phyloP scores from a whole-genome alignment of 2,329 filamentous ascomycete species.

The Botrytis fabae region DNA sequence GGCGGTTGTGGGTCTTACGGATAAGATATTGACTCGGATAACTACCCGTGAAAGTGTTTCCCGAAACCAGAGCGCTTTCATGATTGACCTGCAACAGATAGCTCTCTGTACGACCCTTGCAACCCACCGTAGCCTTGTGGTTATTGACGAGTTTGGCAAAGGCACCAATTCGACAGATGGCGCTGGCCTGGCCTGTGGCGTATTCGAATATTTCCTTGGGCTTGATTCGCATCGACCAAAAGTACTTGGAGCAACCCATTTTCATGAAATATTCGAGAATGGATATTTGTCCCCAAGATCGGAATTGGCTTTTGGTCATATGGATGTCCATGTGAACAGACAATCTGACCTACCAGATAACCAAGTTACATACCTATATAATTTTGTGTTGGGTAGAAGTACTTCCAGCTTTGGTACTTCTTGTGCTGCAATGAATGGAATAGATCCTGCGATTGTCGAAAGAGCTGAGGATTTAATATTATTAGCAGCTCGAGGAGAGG shows the following conservation, averaged over 20 bases:
- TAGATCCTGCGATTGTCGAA: slow-evolving; percentile 69
- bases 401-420: slow-evolving; percentile 80
- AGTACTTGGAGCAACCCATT: slow-evolving; percentile 62
- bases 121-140: slow-evolving; percentile 73
- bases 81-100: slow-evolving; percentile 84
- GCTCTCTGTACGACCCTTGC: slow-evolving; percentile 73
- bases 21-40: slow-evolving; percentile 87
- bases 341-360: slow-evolving; percentile 54
- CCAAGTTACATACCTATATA: slow-evolving; percentile 75
- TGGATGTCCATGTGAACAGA: slow-evolving; percentile 66
- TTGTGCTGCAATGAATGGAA: slow-evolving; percentile 85
- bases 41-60: slow-evolving; percentile 68
- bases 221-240: slow-evolving; percentile 52
- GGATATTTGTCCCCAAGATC: slow-evolving; percentile 54
- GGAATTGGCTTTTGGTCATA: slow-evolving; percentile 63
- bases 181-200: slow-evolving; percentile 57
- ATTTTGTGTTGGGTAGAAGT: slow-evolving; percentile 65
- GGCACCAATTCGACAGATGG: slow-evolving; percentile 61
- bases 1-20: slow-evolving; percentile 81
- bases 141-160: slow-evolving; percentile 91
- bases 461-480: slow-evolving; percentile 73
- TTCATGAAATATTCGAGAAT: slow-evolving; percentile 71
- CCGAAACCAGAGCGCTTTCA: slow-evolving; percentile 61
- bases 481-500: slow-evolving; percentile 69
- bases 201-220: slow-evolving; percentile 57